Evolutionary conservation across 1,139 yeast genomes (phyloP).

Genomic region (Protomyces inouyei): DNA sequence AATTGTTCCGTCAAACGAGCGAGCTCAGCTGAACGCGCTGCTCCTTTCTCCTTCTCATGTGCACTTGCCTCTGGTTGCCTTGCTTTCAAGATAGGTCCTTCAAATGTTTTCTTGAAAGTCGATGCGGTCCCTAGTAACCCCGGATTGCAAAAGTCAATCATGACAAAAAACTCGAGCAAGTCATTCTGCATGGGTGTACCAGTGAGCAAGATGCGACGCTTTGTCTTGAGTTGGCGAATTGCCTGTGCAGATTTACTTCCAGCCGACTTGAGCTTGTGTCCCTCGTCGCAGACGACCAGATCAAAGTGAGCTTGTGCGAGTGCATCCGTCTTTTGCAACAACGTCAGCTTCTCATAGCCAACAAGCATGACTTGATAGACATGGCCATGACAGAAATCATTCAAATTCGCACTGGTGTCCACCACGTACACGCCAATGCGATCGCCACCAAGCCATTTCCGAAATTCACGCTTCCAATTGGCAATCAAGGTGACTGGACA

Average conservation of each 20-base stretch:
- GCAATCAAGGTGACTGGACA: conserved; percentile 87
- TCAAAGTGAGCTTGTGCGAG: conserved; percentile 54
- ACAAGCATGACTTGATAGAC: conserved; percentile 79
- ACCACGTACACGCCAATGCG: conserved; percentile 43
- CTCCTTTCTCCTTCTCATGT: conserved; percentile 56
- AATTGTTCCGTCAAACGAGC: conserved; percentile 43
- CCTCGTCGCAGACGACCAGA: conserved; percentile 87
- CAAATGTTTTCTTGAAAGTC: conserved; percentile 60
- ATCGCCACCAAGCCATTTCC: conserved; percentile 77
- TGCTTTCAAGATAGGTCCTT: conserved; percentile 66
- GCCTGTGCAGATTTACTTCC: conserved; percentile 22
- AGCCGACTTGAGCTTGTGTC: conserved; percentile 64
- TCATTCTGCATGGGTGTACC: conserved; percentile 98
- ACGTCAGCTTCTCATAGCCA: conserved; percentile 77
- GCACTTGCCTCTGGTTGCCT: conserved; percentile 63
- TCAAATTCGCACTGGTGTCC: conserved; percentile 49
- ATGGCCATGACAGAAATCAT: conserved; percentile 61
- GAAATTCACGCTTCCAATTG: conserved; percentile 86
- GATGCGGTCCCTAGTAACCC: conserved; percentile 64
- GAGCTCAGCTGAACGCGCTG: conserved; percentile 52
- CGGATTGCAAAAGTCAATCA: conserved; percentile 79
- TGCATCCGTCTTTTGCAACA: conserved; percentile 48
- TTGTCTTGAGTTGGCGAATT: conserved; percentile 13
- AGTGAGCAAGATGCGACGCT: conserved; percentile 64
- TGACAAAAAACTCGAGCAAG: conserved; percentile 71